Base-by-base conservation (phyloP, 805 yeast genomes). In the Monosporozyma servazzii region DNA sequence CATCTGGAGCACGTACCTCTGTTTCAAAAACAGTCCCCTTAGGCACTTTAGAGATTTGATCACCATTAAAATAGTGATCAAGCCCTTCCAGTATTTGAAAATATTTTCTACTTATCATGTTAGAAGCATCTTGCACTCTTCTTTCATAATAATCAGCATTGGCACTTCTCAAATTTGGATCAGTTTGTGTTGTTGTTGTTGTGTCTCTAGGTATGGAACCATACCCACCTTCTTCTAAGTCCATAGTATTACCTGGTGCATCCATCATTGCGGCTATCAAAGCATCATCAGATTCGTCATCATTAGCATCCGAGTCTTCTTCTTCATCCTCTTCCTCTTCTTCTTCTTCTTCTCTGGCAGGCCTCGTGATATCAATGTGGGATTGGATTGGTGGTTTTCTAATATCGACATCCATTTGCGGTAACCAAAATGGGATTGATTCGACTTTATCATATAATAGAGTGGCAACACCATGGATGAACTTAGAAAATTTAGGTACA, bases 391-490 rank as follows among this genome's bases (percentile, higher is more conserved):
- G 80, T 27, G 97, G 97, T 68, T 93, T 93, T 65, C 95, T 81
- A 59, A 93, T 93, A 66, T 93, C 99, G 46, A 84, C 84, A 58
- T 80, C 86, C 99, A 93, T 93, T 71, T 93, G 99, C 10, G 98
- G 96, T 55, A 82, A 75, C 99, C 99, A 93, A 71, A 88, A 93
- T 50, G 99, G 99, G 64, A 93, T 83, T 57, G 88, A 76, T 49
- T 82, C 78, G 41, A 89, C 88, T 67, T 76, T 80, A 43, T 88
- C 91, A 17, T 96, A 91, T 57, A 93, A 72, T 62, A 93, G 72
- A n/a, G 93, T 77, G 5, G 99, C 96, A 53, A 88, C 82, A 60
- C 99, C 99, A 63, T 93, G 99, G 59, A 93, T 91, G 63, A 93
- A 93, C 69, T 93, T 93, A 51, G 98, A 91, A 69, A 88, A 93